These are phyloP conservation scores for Madurella fahalii DNA, from an alignment of 2,329 filamentous ascomycete genomes.

Conservation along the genomic window DNA sequence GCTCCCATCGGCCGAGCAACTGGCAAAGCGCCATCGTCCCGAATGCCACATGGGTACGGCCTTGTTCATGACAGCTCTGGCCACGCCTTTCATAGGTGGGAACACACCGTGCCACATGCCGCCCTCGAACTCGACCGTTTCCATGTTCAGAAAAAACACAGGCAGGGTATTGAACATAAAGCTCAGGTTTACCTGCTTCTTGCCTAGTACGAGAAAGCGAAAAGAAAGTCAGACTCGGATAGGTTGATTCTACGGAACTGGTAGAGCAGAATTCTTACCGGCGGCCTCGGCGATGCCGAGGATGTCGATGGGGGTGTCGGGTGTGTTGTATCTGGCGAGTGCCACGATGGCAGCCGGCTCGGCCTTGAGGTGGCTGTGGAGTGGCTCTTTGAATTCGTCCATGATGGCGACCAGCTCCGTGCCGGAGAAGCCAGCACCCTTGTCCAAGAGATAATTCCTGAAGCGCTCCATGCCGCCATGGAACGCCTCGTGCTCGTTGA, in stretches of 20 bases:
- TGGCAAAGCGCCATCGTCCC: constrained; percentile 8
- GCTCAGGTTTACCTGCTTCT: constrained; percentile 5
- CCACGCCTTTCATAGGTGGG: constrained; percentile 3
- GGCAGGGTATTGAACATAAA: constrained; percentile 10
- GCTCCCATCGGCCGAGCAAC: constrained; percentile 2
- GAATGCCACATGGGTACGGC: constrained; percentile 10
- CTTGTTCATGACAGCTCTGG: constrained; percentile 2
- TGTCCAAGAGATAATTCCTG: constrained; percentile 1
- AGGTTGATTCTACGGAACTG: not conserved
- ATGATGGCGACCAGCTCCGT: constrained; percentile 6
- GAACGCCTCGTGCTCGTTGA: constrained; percentile 7
- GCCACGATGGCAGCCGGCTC: constrained; percentile 7
- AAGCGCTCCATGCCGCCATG: constrained; percentile 7
- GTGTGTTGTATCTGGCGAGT: constrained; percentile 1
- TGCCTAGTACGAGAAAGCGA: not conserved
- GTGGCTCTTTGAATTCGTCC: constrained; percentile 9
- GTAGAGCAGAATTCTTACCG: not conserved
- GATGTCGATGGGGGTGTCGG: constrained; percentile 7
- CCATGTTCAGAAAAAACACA: constrained; percentile 12
- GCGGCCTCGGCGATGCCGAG: constrained; percentile 6
- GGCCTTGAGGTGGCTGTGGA: constrained; percentile 4
- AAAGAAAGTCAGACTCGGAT: not conserved
- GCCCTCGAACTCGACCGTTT: constrained; percentile 9
- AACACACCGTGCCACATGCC: constrained; percentile 13
- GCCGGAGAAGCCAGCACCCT: not conserved